Evolutionary conservation across 495 filamentous ascomycete species (phyloP).

Genomic region (Immersiella caudata): DNA sequence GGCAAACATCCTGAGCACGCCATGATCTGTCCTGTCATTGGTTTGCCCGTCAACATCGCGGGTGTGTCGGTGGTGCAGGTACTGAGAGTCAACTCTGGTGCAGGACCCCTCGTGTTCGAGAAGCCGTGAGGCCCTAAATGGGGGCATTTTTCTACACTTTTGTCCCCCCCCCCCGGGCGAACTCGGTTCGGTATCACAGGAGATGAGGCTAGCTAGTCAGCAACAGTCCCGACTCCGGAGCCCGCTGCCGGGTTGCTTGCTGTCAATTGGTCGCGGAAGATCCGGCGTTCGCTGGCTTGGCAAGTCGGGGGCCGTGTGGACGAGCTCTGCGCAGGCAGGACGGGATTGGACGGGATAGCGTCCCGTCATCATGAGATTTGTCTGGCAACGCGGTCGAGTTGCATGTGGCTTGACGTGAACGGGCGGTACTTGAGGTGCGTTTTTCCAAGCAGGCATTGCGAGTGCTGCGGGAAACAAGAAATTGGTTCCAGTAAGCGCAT

Average conservation of each 20-base stretch:
- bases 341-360: not conserved
- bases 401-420: not conserved
- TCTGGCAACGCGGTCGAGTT: not conserved
- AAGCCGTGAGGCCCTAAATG: conserved; percentile 7
- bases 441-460: not conserved
- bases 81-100: not conserved
- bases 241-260: not conserved
- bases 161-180: not conserved
- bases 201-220: not conserved
- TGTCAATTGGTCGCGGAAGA: not conserved
- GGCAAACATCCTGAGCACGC: conserved; percentile 13
- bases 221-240: not conserved
- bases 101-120: conserved; percentile 12
- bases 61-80: not conserved
- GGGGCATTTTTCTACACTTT: conserved; percentile 8
- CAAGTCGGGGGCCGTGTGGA: not conserved
- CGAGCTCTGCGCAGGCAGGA: not conserved
- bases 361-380: not conserved
- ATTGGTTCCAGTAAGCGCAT: not conserved
- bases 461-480: not conserved
- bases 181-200: not conserved
- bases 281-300: not conserved
- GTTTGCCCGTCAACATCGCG: not conserved
- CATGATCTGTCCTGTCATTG: conserved; percentile 1
- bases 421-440: not conserved